phyloP scores from a whole-genome alignment of 2,329 filamentous ascomycete genomes.

The Penicillium glabrum region DNA sequence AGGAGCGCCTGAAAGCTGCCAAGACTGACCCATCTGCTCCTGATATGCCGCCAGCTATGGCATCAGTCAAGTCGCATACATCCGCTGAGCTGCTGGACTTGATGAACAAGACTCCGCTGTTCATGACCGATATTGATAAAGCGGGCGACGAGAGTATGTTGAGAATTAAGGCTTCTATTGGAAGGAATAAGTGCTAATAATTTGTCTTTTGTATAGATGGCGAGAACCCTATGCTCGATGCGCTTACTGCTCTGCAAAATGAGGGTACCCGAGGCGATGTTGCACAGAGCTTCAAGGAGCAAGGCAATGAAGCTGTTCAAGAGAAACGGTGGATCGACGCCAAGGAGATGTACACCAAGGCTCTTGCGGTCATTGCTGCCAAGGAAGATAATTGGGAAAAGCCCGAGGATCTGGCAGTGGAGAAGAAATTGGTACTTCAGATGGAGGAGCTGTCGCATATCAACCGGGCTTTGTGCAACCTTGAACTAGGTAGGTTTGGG shows the following conservation, averaged over 20 bases:
- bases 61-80: conserved; percentile 55
- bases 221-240: conserved; percentile 81
- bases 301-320: conserved; percentile 85
- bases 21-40: conserved; percentile 36
- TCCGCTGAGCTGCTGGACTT: conserved; percentile 62
- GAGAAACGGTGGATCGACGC: conserved; percentile 75
- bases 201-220: conserved; percentile 42
- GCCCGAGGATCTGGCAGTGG: conserved; percentile 56
- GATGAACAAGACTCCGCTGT: conserved; percentile 75
- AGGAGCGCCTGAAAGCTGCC: conserved; percentile 32
- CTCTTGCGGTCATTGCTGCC: conserved; percentile 67
- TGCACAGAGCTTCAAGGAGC: conserved; percentile 79
- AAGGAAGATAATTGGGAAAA: conserved; percentile 59
- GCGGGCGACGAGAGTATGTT: conserved; percentile 54
- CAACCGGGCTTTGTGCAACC: conserved; percentile 87
- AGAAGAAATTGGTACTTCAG: conserved; percentile 61
- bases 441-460: conserved; percentile 75
- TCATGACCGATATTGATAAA: conserved; percentile 86
- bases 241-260: conserved; percentile 84
- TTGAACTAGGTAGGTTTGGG: conserved; percentile 66
- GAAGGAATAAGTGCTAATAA: conserved; percentile 2
- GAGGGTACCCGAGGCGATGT: conserved; percentile 88
- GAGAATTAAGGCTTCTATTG: not conserved
- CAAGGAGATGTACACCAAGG: conserved; percentile 88
- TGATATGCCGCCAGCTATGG: conserved; percentile 59